Percentiles rank a stretch among this genome's conserved stretches.
phyloP scores from a whole-genome alignment of 805 yeast species.

The Spathaspora arborariae region DNA sequence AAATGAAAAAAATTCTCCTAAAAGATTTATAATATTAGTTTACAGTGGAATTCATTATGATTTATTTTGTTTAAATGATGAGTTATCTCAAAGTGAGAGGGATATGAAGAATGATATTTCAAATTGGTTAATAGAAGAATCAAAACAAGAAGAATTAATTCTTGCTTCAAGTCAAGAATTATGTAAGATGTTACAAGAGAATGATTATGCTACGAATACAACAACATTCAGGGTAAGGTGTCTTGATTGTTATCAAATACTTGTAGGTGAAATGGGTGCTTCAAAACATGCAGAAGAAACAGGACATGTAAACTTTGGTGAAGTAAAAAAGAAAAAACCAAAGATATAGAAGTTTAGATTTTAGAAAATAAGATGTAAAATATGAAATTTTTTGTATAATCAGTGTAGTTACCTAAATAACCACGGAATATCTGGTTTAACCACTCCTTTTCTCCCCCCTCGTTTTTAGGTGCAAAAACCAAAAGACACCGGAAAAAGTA shows the following conservation, averaged over 20 bases:
- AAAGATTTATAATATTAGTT: conserved; percentile 47
- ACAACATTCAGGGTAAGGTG: conserved; percentile 56
- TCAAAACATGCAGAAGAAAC: conserved; percentile 59
- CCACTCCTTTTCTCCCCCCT: no score
- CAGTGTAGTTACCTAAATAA: no score
- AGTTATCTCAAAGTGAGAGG: conserved; percentile 14
- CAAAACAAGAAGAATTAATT: conserved; percentile 29
- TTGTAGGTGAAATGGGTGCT: conserved; percentile 65
- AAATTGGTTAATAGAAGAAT: conserved; percentile 36
- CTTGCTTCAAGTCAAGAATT: conserved; percentile 22
- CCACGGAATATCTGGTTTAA: no score
- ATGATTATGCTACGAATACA: conserved; percentile 65
- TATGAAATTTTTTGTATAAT: not conserved
- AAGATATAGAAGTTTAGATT: not conserved
- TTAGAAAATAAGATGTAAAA: not conserved
- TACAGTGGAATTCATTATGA: conserved; percentile 78
- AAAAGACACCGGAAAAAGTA: not conserved
- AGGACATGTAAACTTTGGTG: conserved; percentile 63
- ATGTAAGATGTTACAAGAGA: conserved; percentile 41
- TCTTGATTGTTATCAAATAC: conserved; percentile 45
- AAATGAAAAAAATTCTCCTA: conserved; percentile 30
- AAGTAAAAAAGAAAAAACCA: conserved; percentile 22
- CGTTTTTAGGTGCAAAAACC: not conserved
- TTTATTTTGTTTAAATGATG: conserved; percentile 41
- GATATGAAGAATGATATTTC: conserved; percentile 33